Evolutionary conservation across 202 grass and related monocot species (phyloP), one percentile per base, ranked within the genome.

Genomic region (Brachypodium distachyon): DNA sequence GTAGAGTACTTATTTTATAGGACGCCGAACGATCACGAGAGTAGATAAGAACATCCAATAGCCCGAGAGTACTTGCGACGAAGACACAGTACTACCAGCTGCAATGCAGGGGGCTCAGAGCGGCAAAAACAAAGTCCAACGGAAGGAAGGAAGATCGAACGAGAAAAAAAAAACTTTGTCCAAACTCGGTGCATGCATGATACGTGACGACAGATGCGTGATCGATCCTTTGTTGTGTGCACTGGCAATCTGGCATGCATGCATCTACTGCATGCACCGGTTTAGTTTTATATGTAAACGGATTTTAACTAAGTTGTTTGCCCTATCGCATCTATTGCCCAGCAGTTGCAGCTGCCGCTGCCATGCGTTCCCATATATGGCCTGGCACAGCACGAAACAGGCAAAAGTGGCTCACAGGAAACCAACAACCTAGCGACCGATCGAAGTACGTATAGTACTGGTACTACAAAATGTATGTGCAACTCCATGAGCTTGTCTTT

Each of bases 361-460:
- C 78, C 61, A 80, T 69, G 62, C 46, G 21, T 80, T 81, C 47
- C 70, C 76, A 57, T 70, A 76, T 76, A 75, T 80, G 70, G 81
- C 62, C 76, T 80, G 70, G 55, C 81, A 84, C 74, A 12, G 14
- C 17, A 6, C 10, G 4, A 28, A 65, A 26, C 68, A 19, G 61
- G 33, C 61, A 38, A 61, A 65, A 77, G 71, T 31, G 70, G 22
- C 42, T 32, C n/a, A 17, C n/a, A 23, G 44, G 42, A 68, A 25
- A 68, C 67, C 6, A 78, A 51, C 75, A 23, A 17, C n/a, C n/a
- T n/a, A 51, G 38, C 64, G 37, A 61, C 27, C 64, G 19, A 61
- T 9, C 40, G 2, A 34, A 58, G n/a, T 21, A 21, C 16, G 16
- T 4, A 46, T 22, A 32, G 67, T 36, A n/a, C n/a, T n/a, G n/a